Evolutionary conservation across 805 yeast species (phyloP).

Genomic region (Monosporozyma solicola): DNA sequence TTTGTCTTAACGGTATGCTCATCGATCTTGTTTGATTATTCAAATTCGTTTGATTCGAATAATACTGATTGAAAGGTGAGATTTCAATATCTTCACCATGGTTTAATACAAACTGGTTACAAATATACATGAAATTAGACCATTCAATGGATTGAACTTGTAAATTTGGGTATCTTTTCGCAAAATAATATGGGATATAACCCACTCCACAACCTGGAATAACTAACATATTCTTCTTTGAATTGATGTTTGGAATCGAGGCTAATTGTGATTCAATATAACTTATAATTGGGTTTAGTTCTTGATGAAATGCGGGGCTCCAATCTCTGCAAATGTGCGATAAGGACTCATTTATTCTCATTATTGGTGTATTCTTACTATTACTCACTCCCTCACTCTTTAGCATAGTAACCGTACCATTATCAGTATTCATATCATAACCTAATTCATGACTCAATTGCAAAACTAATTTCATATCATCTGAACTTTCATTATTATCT

Average conservation of each 20-base stretch:
- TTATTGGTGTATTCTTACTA: background rate
- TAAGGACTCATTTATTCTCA: constrained; percentile 40
- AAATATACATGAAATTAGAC: constrained; percentile 65
- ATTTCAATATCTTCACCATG: constrained; percentile 17
- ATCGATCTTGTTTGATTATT: constrained; percentile 43
- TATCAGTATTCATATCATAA: background rate
- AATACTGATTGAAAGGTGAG: constrained; percentile 53
- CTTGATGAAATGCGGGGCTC: constrained; percentile 42
- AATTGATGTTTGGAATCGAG: constrained; percentile 14
- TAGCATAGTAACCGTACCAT: background rate
- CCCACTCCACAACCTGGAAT: constrained; percentile 91
- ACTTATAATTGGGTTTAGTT: constrained; percentile 43
- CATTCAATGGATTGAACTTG: constrained; percentile 67
- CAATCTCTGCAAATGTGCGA: constrained; percentile 79
- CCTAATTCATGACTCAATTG: constrained; percentile 15
- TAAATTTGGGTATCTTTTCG: constrained; percentile 31
- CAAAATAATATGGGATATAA: constrained; percentile 57
- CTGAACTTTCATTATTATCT: background rate
- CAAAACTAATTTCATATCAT: background rate
- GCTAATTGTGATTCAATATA: constrained; percentile 42
- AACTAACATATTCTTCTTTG: constrained; percentile 41
- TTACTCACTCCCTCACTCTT: background rate
- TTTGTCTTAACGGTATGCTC: constrained; percentile 17
- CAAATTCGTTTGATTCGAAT: constrained; percentile 50
- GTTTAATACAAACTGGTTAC: constrained; percentile 50